Evolutionary conservation across 768 basidiomycete species (phyloP).

Genomic region (Tricholomella constricta): DNA sequence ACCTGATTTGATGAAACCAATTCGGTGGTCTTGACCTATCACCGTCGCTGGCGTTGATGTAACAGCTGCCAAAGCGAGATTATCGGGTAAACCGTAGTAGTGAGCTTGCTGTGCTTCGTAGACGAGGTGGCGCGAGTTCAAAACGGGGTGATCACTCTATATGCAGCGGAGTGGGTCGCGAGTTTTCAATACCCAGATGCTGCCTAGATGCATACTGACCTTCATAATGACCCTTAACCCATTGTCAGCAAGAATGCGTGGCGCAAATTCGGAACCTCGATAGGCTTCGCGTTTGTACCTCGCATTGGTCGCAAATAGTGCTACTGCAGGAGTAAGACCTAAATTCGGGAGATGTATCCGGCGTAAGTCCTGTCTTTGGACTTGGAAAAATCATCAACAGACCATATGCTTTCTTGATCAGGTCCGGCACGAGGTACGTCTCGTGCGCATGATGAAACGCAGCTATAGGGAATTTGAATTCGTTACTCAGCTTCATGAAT

Average conservation of each 20-base stretch:
- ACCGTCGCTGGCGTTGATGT: constrained; percentile 72
- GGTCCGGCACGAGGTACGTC: constrained; percentile 77
- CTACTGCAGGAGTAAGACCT: constrained; percentile 74
- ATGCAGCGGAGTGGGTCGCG: background rate
- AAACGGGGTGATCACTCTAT: constrained; percentile 66
- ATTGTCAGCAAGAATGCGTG: constrained; percentile 68
- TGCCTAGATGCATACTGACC: constrained; percentile 39
- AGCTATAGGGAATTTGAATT: constrained; percentile 79
- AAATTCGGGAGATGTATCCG: background rate
- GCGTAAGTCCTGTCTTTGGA: background rate
- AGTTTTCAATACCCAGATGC: background rate
- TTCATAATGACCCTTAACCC: constrained; percentile 78
- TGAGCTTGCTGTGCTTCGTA: constrained; percentile 86
- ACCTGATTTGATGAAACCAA: constrained; percentile 76
- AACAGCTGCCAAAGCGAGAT: constrained; percentile 72
- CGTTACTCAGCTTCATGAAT: constrained; percentile 66
- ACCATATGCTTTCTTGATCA: constrained; percentile 72
- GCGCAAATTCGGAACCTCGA: constrained; percentile 77
- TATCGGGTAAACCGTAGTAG: constrained; percentile 72
- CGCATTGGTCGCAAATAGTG: constrained; percentile 62
- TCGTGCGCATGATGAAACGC: constrained; percentile 82
- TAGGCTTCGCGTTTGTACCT: constrained; percentile 84
- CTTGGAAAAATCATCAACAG: constrained; percentile 26
- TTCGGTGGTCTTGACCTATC: constrained; percentile 77
- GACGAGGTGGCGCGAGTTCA: constrained; percentile 74